Conservation (phyloP, 1,139 yeast species). For the Pichia sp. region DNA sequence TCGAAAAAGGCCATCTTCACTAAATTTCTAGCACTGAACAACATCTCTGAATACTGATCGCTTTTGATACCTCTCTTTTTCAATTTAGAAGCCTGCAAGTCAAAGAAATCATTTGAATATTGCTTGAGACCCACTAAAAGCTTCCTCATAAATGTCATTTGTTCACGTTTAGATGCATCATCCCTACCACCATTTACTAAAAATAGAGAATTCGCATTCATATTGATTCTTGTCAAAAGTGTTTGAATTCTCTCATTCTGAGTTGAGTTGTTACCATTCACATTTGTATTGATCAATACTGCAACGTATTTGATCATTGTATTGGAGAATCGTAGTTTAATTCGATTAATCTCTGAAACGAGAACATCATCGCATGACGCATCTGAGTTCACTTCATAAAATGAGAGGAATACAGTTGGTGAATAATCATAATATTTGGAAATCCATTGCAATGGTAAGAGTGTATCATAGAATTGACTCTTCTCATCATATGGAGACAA, state of each 20-base stretch:
- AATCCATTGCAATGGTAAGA: constrained; percentile 41
- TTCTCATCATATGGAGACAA: constrained; percentile 35
- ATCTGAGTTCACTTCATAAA: constrained; percentile 30
- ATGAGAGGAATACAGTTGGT: constrained; percentile 38
- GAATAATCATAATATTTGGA: constrained; percentile 36
- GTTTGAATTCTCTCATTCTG: constrained; percentile 1
- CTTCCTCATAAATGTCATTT: constrained; percentile 9
- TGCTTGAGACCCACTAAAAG: constrained; percentile 28
- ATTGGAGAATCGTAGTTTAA: constrained; percentile 28
- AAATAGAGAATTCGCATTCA: constrained; percentile 28
- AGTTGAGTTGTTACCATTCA: not conserved
- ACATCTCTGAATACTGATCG: constrained; percentile 16
- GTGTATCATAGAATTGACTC: constrained; percentile 34
- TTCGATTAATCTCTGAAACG: constrained; percentile 29
- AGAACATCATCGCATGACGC: constrained; percentile 22
- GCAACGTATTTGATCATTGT: constrained; percentile 12
- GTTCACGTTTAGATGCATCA: constrained; percentile 9
- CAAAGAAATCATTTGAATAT: constrained; percentile 37
- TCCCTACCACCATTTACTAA: constrained; percentile 8
- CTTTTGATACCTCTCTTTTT: constrained; percentile 26
- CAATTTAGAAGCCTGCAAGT: constrained; percentile 30
- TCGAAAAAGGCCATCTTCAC: constrained; percentile 42
- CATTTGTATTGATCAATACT: constrained; percentile 6
- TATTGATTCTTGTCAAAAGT: constrained; percentile 33
- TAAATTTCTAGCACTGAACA: constrained; percentile 43